Evolutionary conservation across 2,329 filamentous ascomycete genomes (phyloP), one percentile per base, ranked within the genome.

Genomic region (Trichoderma atrobrunneum): DNA sequence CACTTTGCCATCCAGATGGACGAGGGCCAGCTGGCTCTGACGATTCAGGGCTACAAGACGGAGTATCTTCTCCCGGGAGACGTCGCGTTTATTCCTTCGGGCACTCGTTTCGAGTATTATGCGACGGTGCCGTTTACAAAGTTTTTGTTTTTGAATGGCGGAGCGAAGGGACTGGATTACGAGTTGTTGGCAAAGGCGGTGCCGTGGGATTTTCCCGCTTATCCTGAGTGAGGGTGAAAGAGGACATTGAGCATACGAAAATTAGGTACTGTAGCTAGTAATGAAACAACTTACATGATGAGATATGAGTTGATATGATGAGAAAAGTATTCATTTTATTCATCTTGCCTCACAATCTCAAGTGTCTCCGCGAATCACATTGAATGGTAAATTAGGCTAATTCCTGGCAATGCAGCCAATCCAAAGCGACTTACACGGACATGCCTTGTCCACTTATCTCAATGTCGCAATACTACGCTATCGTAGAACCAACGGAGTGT

Each of bases 1-100:
- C 75, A 75, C 48, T 73, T 77, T 36, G 76, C 75, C 16, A 72
- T 79, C 54, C 77, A 78, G 73, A 71, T 79, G 61, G 76, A 77
- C 65, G 77, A 79, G 60, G 76, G 78, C 3, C 74, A 76, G 66
- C 74, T 78, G 18, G 72, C 69, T 4, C 72, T 79, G 12, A 32
- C 60, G 3, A 69, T 79, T 11, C 68, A 73, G 1, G 77, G 78
- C 21, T 78, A 77, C 73, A 72, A 76, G 26, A 65, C 63, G 36
- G 74, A 73, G 7, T 72, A 72, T 10, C 71, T 79, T 21, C 73
- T 77, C 34, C 74, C 76, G 21, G 77, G 78, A n/a, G 77, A 78
- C 32, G 76, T 79, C 14, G 73, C 76, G 11, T 79, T 79, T 60
- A 69, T 79, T 28, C 77, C 77, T 1, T 73, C 74, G 4, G 65